These are phyloP conservation scores for Pelargonium australe DNA, from an alignment of 441 rosid species.

Conservation along the genomic window DNA sequence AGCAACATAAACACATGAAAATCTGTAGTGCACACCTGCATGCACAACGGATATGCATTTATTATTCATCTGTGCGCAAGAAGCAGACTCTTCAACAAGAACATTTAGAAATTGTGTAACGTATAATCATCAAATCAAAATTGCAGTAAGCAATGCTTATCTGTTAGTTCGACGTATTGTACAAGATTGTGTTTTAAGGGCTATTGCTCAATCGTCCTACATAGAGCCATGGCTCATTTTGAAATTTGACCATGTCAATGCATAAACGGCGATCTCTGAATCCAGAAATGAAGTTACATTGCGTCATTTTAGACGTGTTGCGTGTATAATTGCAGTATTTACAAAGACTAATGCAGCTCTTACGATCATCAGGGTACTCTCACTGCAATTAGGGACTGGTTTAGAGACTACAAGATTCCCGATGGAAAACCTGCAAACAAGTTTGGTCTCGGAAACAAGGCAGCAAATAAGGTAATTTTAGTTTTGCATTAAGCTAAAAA, in stretches of 20 bases:
- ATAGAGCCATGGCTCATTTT: too few relatives aligned
- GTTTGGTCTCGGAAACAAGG: constrained; percentile 90
- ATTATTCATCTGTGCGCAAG: neutral
- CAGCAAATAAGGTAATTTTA: constrained; percentile 71
- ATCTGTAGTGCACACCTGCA: neutral
- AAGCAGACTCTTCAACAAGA: neutral
- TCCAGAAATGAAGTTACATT: neutral
- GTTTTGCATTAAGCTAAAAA: neutral
- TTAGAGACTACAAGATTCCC: constrained; percentile 90
- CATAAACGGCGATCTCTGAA: neutral
- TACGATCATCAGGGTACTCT: constrained; percentile 66
- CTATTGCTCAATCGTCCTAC: too few relatives aligned
- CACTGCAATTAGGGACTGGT: constrained; percentile 85
- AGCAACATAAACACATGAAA: neutral
- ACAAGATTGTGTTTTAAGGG: too few relatives aligned
- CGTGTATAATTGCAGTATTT: neutral
- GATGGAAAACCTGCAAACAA: constrained; percentile 96
- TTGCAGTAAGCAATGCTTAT: too few relatives aligned
- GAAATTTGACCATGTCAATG: neutral
- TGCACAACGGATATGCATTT: neutral
- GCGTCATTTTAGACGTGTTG: neutral
- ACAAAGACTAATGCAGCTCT: constrained; percentile 8
- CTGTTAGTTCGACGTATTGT: too few relatives aligned
- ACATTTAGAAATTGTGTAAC: too few relatives aligned
- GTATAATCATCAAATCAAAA: too few relatives aligned